Evolutionary conservation across 148 eudicot species (phyloP), one percentile per base, ranked within the genome.

Genomic region (Diospyros kaki): DNA sequence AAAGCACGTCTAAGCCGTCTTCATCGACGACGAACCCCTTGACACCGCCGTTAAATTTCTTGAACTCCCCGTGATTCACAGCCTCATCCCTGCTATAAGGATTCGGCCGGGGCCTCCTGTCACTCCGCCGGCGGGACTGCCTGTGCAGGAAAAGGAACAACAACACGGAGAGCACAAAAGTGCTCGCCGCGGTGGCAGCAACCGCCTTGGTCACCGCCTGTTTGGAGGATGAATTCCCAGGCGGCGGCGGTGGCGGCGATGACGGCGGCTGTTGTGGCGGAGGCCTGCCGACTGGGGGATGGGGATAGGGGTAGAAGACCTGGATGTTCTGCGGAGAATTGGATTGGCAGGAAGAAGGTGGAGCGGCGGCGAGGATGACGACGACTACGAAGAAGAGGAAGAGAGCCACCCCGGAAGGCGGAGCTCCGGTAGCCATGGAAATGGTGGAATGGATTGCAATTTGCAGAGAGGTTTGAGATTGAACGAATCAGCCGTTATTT

Each of bases 11-110:
- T 80, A 92, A 69, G 8, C 99, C 99, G 72, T 89, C 88, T 75
- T 94, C 98, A 69, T 94, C 97, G 52, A 92, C 88, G 48, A 94
- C 89, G 72, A 89, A 68, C n/a, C 94, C 96, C 67, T 84, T 92
- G 0, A 92, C 39, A 52, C 82, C 88, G 12, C 90, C 93, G 17
- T 80, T 76, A 65, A 86, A 75, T 66, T 89, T 63, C 7, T 76
- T 48, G 68, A 90, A 89, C 18, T 86, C 88, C 46, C 48, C 78
- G 3, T 15, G 68, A 18, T 61, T 45, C 72, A 40, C 73, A 43
- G 14, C 15, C 0, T 59, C 64, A 2, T 38, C 55, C 0, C 44
- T 69, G 6, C 64, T 61, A 38, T 18, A 63, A 53, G 66, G 43
- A 43, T 45, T 2, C 7, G 18, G 45, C 8, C 59, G 56, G 40